Evolutionary conservation across 495 filamentous ascomycete species (phyloP).

Genomic region (Penicillium dipodomyicola): DNA sequence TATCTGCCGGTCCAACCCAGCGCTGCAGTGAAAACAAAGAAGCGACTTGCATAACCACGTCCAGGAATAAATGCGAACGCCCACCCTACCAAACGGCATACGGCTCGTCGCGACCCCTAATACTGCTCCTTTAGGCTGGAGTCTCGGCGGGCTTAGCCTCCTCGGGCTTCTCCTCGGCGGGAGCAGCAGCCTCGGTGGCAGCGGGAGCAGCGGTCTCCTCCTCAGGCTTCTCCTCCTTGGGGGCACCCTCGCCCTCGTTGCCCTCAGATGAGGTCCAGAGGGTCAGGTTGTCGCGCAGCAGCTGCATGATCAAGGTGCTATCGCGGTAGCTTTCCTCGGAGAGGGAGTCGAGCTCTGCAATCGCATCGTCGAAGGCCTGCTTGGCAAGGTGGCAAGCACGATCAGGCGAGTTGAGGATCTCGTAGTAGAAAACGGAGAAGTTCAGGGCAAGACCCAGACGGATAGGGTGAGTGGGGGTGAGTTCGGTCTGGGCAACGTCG

Average conservation of each 20-base stretch:
- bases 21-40: slow-evolving; percentile 42
- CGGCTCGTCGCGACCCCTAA: slow-evolving; percentile 19
- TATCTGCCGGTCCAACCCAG: slow-evolving; percentile 43
- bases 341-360: slow-evolving; percentile 97
- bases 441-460: slow-evolving; percentile 97
- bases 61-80: slow-evolving; percentile 43
- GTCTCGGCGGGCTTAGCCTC: slow-evolving; percentile 42
- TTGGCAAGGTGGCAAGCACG: slow-evolving; percentile 98
- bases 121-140: slow-evolving; percentile 35
- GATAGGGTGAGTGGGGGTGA: slow-evolving; percentile 97
- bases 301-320: slow-evolving; percentile 99
- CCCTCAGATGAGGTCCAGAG: slow-evolving; percentile 98
- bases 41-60: slow-evolving; percentile 44
- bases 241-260: slow-evolving; percentile 69
- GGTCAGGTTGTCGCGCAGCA: slow-evolving; percentile 98
- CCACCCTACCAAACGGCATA: slow-evolving; percentile 29
- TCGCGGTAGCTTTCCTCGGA: slow-evolving; percentile 99
- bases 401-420: slow-evolving; percentile 98
- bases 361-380: slow-evolving; percentile 98
- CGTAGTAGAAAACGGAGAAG: slow-evolving; percentile 99
- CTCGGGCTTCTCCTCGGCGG: slow-evolving; percentile 45
- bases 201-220: slow-evolving; percentile 50
- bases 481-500: slow-evolving; percentile 95
- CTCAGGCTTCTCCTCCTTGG: slow-evolving; percentile 65
- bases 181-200: slow-evolving; percentile 39